Conservation (phyloP, 163 green algal species). For the Scenedesmus sp. region DNA sequence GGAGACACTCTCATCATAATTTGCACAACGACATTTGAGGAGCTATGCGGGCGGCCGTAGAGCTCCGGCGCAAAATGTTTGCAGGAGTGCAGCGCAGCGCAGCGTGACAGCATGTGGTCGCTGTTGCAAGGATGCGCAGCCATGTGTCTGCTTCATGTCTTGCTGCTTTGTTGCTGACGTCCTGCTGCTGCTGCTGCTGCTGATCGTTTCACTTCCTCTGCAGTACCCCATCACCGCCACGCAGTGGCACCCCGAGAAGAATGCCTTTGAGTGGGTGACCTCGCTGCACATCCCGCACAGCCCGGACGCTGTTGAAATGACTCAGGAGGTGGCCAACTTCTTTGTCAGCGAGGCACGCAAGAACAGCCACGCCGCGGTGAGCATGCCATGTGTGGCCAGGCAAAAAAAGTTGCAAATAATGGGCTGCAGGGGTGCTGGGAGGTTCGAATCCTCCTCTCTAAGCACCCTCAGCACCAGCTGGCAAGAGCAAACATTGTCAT, state of each 20-base stretch:
- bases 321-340: conserved; percentile 83
- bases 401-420: too few species aligned
- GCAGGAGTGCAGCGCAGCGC: neutral
- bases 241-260: conserved; percentile 93
- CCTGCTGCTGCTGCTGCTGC: neutral
- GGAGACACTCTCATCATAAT: neutral
- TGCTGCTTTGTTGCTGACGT: neutral
- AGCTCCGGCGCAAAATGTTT: too few species aligned
- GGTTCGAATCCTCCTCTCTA: too few species aligned
- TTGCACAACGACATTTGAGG: neutral
- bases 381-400: neutral
- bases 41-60: too few species aligned
- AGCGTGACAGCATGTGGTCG: neutral
- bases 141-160: neutral
- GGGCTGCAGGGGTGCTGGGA: too few species aligned
- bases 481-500: too few species aligned
- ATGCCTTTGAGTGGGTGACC: conserved; percentile 87
- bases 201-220: neutral
- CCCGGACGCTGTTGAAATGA: conserved; percentile 72
- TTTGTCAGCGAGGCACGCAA: conserved; percentile 78
- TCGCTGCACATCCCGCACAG: conserved; percentile 86
- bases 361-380: conserved; percentile 75
- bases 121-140: neutral
- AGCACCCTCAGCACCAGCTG: too few species aligned
- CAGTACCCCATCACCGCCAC: conserved; percentile 82